phyloP scores from a whole-genome alignment of 352 stramenopile genomes.

The Phytophthora nicotianae region DNA sequence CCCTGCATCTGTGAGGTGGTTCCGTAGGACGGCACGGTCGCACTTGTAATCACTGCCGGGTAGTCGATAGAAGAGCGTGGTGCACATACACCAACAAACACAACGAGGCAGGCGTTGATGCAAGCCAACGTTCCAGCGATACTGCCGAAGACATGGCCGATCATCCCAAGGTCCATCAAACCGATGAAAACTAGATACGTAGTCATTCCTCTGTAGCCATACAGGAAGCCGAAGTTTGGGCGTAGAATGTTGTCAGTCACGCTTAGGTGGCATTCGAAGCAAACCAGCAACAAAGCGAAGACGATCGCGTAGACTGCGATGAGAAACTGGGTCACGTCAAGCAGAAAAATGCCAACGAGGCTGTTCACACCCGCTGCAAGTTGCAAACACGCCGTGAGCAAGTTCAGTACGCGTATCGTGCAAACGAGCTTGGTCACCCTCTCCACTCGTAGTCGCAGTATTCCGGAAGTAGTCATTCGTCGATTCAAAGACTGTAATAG shows the following conservation, averaged over 20 bases:
- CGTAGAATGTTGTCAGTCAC: conserved; percentile 51
- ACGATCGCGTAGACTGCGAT: conserved; percentile 58
- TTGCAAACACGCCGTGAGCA: conserved; percentile 49
- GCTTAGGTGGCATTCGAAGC: conserved; percentile 58
- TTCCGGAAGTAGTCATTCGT: conserved; percentile 9
- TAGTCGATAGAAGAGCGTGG: conserved; percentile 23
- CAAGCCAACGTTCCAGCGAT: conserved; percentile 43
- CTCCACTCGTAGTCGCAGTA: conserved; percentile 31
- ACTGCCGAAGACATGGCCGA: conserved; percentile 41
- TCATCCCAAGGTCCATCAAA: conserved; percentile 64
- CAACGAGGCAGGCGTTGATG: conserved; percentile 47
- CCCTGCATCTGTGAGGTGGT: conserved; percentile 29
- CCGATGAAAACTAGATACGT: conserved; percentile 64
- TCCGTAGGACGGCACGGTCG: conserved; percentile 27
- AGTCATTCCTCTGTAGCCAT: conserved; percentile 55
- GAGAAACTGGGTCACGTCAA: conserved; percentile 48
- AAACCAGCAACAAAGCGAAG: conserved; percentile 52
- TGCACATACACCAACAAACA: conserved; percentile 39
- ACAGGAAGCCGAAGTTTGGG: conserved; percentile 68
- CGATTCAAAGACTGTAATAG: conserved; percentile 9
- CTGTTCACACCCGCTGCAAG: conserved; percentile 47
- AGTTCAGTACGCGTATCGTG: conserved; percentile 43
- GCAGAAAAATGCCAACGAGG: conserved; percentile 43
- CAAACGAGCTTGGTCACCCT: conserved; percentile 35
- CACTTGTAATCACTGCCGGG: conserved; percentile 28